phyloP scores from a whole-genome alignment of 208 protist genomes.

The Leptomonas pyrrhocoris region DNA sequence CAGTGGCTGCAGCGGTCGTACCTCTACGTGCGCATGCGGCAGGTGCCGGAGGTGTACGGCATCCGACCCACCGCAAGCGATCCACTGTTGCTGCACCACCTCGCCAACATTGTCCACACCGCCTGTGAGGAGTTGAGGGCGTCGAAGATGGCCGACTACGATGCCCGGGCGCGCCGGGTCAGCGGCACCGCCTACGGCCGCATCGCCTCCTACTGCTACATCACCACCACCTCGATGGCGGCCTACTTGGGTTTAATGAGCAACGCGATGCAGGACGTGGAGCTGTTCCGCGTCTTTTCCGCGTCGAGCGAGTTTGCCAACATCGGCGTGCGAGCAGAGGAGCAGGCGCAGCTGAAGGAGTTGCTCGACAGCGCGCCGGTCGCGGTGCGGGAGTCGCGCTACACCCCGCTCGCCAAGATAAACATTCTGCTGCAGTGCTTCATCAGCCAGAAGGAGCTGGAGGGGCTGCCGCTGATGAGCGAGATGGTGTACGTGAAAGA shows the following conservation, averaged over 20 bases:
- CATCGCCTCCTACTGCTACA: conserved; percentile 99
- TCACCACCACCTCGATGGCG: conserved; percentile 95
- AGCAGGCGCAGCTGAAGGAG: conserved; percentile 97
- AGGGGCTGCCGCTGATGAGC: conserved; percentile 98
- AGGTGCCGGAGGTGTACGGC: conserved; percentile 96
- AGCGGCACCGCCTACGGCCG: conserved; percentile 96
- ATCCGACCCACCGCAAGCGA: conserved; percentile 83
- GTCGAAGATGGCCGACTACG: conserved; percentile 94
- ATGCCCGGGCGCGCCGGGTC: conserved; percentile 89
- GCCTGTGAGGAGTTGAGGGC: conserved; percentile 92
- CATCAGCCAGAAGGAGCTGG: conserved; percentile 96
- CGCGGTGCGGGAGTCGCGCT: conserved; percentile 96
- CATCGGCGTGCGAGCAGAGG: conserved; percentile 97
- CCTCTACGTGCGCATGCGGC: conserved; percentile 98
- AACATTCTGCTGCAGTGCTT: conserved; percentile 99
- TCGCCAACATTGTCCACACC: conserved; percentile 96
- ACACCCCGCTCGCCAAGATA: conserved; percentile 97
- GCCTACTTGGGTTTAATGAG: conserved; percentile 96
- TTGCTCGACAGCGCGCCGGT: conserved; percentile 97
- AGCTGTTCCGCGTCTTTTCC: conserved; percentile 97
- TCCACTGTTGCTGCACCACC: conserved; percentile 79
- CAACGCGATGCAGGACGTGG: conserved; percentile 96
- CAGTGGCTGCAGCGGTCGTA: conserved; percentile 98
- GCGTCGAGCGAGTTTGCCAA: conserved; percentile 98
- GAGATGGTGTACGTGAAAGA: conserved; percentile 99